Base-by-base conservation (phyloP, 2,329 filamentous ascomycete species). In the Epichloe bromicola region DNA sequence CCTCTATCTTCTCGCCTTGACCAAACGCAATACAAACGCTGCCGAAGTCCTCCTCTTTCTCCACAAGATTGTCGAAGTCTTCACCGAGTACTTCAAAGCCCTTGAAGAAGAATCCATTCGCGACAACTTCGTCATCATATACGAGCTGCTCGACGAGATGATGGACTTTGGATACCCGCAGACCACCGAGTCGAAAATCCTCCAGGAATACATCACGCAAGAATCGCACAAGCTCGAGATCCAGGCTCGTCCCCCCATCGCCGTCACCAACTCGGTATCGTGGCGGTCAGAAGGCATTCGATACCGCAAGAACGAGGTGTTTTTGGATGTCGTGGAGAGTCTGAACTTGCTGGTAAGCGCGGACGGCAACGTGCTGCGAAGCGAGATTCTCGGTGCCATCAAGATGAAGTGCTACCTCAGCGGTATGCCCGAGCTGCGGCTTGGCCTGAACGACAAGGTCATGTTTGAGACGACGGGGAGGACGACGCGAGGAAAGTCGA, bases 381-480 rank as follows among this genome's bases (percentile, higher is more conserved):
- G 89, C 7, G 93, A 98, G 72, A 98, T 98, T 60, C 76, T 98
- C 23, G 93, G 93, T 51, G 90, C 93, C 42, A 84, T 98, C 68
- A 98, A 98, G 74, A 96, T 98, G 93, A 98, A 98, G 72, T 98
- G 93, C 71, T 98, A 98, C 65, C 77, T 98, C 15, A 95, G 88
- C 45, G 93, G 93, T 53, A 98, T 98, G 93, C 93, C 93, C 11
- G 93, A 98, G 71, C 71, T 98, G 62, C 85, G 93, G 30, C 71
- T 98, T 48, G 93, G 93, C 4, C 72, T 98, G 64, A 98, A 98
- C 73, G 93, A 98, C 74, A 98, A 98, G 72, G 93, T 88, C 68
- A 98, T 98, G 93, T 98, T 98, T 64, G 93, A 98, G 72, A 95
- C 89, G 4, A 98, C 93, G 0, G 93, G 93, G 30, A 80, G 93